Conservation (phyloP, 2,329 filamentous ascomycete species). For the Massarina eburnea region DNA sequence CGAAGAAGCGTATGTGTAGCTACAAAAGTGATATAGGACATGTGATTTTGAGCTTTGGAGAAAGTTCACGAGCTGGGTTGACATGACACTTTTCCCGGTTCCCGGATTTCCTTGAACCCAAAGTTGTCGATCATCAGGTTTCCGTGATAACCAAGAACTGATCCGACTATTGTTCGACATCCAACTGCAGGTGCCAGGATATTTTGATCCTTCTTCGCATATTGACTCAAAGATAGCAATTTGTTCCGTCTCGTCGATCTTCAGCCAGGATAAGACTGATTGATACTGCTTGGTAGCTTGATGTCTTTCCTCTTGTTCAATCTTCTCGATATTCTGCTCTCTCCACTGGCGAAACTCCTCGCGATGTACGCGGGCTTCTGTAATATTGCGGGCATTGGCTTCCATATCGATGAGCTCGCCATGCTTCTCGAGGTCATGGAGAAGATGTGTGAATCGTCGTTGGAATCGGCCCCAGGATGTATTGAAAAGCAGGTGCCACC, state of each 20-base stretch:
- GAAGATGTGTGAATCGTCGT: conserved; percentile 25
- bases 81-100: conserved; percentile 15
- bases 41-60: background rate
- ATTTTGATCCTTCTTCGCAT: conserved; percentile 17
- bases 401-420: conserved; percentile 29
- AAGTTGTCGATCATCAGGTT: conserved; percentile 5
- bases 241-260: conserved; percentile 15
- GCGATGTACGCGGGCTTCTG: conserved; percentile 16
- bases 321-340: conserved; percentile 11
- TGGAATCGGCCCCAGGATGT: conserved; percentile 33
- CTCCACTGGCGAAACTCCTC: conserved; percentile 7
- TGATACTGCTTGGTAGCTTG: conserved; percentile 8
- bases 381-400: conserved; percentile 27
- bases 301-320: conserved; percentile 12
- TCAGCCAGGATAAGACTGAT: conserved; percentile 25
- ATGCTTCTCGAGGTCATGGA: conserved; percentile 27
- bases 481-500: conserved; percentile 31
- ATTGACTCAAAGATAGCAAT: conserved; percentile 10
- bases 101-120: conserved; percentile 26
- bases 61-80: conserved; percentile 9
- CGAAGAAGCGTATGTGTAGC: conserved; percentile 9
- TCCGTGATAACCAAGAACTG: conserved; percentile 14
- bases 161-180: conserved; percentile 13
- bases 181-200: conserved; percentile 27
- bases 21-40: conserved; percentile 24